Evolutionary conservation across 2,329 filamentous ascomycete genomes (phyloP).

Genomic region (Nothomitra cinnamomea): DNA sequence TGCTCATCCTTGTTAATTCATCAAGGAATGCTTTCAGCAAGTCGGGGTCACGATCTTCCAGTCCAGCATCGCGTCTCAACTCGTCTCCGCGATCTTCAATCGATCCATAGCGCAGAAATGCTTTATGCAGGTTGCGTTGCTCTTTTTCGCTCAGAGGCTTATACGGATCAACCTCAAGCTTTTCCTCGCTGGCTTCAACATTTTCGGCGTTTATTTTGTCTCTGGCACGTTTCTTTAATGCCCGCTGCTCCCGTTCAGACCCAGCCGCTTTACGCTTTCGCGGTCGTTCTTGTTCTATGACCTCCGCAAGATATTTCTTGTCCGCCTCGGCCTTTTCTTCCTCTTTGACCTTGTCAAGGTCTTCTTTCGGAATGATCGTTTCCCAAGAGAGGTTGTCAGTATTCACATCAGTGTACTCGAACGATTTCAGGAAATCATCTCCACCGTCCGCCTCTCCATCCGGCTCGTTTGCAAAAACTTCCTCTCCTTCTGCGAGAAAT

Average conservation of each 20-base stretch:
- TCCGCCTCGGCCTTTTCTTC: constrained; percentile 76
- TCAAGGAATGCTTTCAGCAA: constrained; percentile 60
- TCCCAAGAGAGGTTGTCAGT: constrained; percentile 90
- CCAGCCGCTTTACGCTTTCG: constrained; percentile 49
- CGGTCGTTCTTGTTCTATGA: constrained; percentile 73
- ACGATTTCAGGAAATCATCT: constrained; percentile 80
- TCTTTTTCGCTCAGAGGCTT: constrained; percentile 88
- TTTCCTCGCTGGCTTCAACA: constrained; percentile 44
- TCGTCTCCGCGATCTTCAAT: constrained; percentile 80
- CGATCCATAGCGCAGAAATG: constrained; percentile 79
- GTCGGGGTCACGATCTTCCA: constrained; percentile 66
- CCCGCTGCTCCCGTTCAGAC: constrained; percentile 46
- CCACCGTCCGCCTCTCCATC: constrained; percentile 90
- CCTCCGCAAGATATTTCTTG: constrained; percentile 63
- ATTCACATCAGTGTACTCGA: constrained; percentile 94
- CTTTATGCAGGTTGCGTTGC: constrained; percentile 75
- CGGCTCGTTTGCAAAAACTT: constrained; percentile 90
- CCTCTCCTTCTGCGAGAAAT: constrained; percentile 88
- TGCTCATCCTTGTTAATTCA: constrained; percentile 60
- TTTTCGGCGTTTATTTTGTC: constrained; percentile 47
- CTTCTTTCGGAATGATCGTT: constrained; percentile 89
- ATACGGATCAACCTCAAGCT: constrained; percentile 53
- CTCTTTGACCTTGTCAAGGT: constrained; percentile 74
- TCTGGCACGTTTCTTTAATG: constrained; percentile 53
- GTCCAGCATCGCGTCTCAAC: constrained; percentile 70